phyloP scores from a whole-genome alignment of 2,329 filamentous ascomycete species.

The Lecanicillium sp. region DNA sequence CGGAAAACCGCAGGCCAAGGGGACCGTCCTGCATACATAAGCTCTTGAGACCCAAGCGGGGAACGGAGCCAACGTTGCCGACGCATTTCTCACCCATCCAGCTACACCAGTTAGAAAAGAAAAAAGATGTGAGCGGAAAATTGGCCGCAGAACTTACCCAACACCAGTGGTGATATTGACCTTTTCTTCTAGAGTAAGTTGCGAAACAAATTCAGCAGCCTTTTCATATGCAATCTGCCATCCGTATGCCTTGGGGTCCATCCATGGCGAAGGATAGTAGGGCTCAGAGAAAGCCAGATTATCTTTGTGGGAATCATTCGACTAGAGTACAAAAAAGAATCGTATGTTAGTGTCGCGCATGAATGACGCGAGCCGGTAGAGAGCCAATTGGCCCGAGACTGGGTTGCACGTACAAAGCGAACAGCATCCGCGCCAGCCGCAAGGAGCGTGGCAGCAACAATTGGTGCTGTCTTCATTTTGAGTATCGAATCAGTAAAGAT shows the following conservation, averaged over 20 bases:
- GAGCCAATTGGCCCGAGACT: neutral
- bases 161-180: conserved; percentile 91
- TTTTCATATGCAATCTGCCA: conserved; percentile 72
- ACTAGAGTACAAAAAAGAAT: no score
- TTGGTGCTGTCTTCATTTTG: conserved; percentile 25
- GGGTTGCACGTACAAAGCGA: conserved; percentile 10
- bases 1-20: conserved; percentile 66
- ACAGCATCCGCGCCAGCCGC: conserved; percentile 19
- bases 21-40: conserved; percentile 87
- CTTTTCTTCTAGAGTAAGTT: conserved; percentile 79
- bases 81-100: conserved; percentile 60
- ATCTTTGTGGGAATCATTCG: neutral
- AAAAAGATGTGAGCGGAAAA: neutral
- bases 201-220: conserved; percentile 71
- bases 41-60: conserved; percentile 58
- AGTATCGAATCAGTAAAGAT: conserved; percentile 1
- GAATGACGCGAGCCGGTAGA: neutral
- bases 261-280: conserved; percentile 83
- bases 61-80: conserved; percentile 64
- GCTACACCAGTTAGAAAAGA: conserved; percentile 14
- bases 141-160: conserved; percentile 46
- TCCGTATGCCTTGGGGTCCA: conserved; percentile 58
- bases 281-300: conserved; percentile 40
- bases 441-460: conserved; percentile 23
- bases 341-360: neutral